Conservation (phyloP, 1,284 basidiomycete genomes). For the Bjerkandera adusta region DNA sequence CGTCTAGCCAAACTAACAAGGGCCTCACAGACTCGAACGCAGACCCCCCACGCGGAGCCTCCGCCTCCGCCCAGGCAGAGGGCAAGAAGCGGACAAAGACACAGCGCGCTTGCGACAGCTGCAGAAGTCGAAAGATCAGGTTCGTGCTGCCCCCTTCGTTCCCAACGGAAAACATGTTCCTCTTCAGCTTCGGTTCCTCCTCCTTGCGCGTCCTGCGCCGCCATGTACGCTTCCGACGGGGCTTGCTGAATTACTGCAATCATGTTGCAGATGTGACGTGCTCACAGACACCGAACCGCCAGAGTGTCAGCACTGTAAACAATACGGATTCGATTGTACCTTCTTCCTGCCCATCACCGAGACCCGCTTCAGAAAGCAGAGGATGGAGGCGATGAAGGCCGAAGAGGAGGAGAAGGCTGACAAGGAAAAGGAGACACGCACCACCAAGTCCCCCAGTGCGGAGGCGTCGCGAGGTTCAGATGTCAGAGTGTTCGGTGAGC, state of each 20-base stretch:
- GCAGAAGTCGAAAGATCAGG: conserved; percentile 92
- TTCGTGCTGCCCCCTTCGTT: conserved; percentile 29
- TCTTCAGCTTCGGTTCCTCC: conserved; percentile 5
- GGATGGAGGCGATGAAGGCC: conserved; percentile 60
- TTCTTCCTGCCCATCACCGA: conserved; percentile 98
- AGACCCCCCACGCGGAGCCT: conserved; percentile 38
- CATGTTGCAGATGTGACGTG: conserved; percentile 66
- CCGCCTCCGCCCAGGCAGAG: conserved; percentile 38
- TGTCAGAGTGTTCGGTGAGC: conserved; percentile 60
- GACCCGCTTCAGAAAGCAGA: conserved; percentile 97
- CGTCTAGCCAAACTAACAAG: conserved; percentile 57
- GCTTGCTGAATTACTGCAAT: conserved; percentile 24
- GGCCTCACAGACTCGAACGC: conserved; percentile 41
- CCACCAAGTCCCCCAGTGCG: conserved; percentile 29
- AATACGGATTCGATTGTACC: conserved; percentile 90
- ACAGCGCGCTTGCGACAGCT: conserved; percentile 87
- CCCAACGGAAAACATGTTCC: conserved; percentile 7
- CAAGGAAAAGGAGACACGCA: conserved; percentile 37
- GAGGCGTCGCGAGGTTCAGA: conserved; percentile 35
- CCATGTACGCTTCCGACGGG: conserved; percentile 18
- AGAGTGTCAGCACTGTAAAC: conserved; percentile 83
- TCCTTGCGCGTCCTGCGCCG: too few species aligned
- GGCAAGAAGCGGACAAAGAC: conserved; percentile 88
- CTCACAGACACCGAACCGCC: conserved; percentile 72
- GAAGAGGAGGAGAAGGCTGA: conserved; percentile 41